phyloP scores from a whole-genome alignment of 345 rosid species.

The Populus davidiana region DNA sequence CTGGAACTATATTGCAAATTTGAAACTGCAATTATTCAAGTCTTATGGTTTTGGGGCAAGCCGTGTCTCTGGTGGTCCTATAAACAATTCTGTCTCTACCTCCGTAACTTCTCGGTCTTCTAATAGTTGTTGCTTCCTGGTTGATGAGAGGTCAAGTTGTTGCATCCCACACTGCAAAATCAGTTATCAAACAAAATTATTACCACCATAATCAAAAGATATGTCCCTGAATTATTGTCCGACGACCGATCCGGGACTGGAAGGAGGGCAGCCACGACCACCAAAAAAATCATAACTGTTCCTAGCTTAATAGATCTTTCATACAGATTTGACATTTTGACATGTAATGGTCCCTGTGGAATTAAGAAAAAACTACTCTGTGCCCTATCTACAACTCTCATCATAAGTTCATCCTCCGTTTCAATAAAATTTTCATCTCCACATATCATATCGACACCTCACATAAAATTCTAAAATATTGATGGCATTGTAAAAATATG shows the following conservation, averaged over 20 bases:
- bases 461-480: too few species aligned
- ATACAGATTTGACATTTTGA: too few species aligned
- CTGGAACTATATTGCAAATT: neutral
- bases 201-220: neutral
- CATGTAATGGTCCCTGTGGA: too few species aligned
- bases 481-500: too few species aligned
- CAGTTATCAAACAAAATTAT: neutral
- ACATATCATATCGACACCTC: too few species aligned
- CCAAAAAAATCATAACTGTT: too few species aligned
- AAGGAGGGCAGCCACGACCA: too few species aligned
- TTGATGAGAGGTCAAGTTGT: slow-evolving; percentile 5
- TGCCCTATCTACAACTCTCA: too few species aligned
- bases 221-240: neutral
- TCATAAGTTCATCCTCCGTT: too few species aligned
- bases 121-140: slow-evolving; percentile 16
- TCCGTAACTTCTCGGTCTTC: slow-evolving; percentile 35
- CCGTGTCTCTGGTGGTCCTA: slow-evolving; percentile 60
- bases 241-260: neutral
- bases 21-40: neutral
- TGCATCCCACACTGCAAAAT: slow-evolving; percentile 38
- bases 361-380: too few species aligned
- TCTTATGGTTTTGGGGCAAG: neutral
- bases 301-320: too few species aligned
- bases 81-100: slow-evolving; percentile 74
- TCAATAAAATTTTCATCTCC: too few species aligned